Evolutionary conservation across 2,329 filamentous ascomycete genomes (phyloP), one percentile per base, ranked within the genome.

Genomic region (Aspergillus sp.): DNA sequence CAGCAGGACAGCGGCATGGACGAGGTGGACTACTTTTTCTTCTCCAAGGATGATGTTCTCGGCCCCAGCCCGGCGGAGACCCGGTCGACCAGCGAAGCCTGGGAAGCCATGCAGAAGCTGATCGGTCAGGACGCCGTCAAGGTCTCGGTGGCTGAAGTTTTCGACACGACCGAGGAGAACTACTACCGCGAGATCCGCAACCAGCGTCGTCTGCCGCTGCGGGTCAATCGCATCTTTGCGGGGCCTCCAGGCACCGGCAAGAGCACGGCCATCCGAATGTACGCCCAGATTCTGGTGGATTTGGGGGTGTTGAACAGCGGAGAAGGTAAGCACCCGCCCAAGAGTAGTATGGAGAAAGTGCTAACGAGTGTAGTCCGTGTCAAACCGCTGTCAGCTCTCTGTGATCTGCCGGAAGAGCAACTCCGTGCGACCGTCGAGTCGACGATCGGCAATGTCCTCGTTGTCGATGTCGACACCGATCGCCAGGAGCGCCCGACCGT

Each of bases 161-260:
- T 67, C 15, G 63, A 65, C 23, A 59, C 52, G 1, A 53, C 62
- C 5, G 61, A 66, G 32, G 61, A 63, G 30, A 68, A 68, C 32
- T 67, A 67, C 49, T 58, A 60, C 43, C 57, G 66, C 12, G 66
- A 68, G 49, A 45, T 66, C n/a, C 61, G 58, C 32, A 64, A 61
- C 12, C 61, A 67, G 58, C 57, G 60, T n/a, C 58, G 63, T 7
- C 53, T 67, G 17, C 53, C 61, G 1, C 41, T 67, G 7, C 57
- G 62, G n/a, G 47, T 64, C 12, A 66, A 67, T 47, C 57, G 66
- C 12, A 54, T 67, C 15, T 68, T 68, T 49, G 58, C 58, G 10
- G 66, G 66, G 4, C 64, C 65, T 5, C 53, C 58, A n/a, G 66
- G 66, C 2, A 67, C 66, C 3, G 66, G 66, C 9, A 68, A 68